These are phyloP conservation scores for Gamsiella multidivaricata DNA, from an alignment of 192 early-diverging fungal species.

Conservation along the genomic window DNA sequence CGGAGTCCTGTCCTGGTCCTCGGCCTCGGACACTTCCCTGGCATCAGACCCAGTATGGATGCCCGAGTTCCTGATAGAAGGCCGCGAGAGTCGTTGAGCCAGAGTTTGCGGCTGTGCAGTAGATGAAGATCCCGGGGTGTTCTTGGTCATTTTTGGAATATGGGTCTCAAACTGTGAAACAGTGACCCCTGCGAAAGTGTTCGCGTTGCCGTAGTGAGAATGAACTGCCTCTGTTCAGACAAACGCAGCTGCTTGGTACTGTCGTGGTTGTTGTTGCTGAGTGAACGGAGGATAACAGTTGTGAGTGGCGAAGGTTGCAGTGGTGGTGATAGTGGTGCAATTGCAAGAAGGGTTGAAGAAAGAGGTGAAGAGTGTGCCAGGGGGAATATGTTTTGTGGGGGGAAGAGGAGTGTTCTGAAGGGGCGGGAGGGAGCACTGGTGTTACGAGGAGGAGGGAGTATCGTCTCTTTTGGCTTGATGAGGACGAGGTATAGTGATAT, in stretches of 20 bases:
- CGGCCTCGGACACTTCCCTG: conserved; percentile 6
- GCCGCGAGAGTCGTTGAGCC: not conserved
- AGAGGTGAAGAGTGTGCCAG: no score
- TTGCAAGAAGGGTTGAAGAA: not conserved
- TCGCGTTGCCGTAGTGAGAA: no score
- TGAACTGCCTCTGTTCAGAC: no score
- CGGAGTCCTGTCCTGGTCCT: conserved; percentile 22
- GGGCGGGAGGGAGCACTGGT: no score
- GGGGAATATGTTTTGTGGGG: no score
- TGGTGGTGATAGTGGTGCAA: not conserved
- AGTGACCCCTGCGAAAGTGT: not conserved
- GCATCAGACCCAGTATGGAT: not conserved
- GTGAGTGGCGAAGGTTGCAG: not conserved
- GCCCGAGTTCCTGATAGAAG: not conserved
- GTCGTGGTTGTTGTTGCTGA: not conserved
- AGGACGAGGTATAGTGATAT: no score
- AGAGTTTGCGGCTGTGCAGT: not conserved
- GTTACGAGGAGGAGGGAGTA: no score
- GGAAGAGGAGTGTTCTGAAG: no score
- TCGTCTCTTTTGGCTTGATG: no score
- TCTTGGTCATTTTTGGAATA: not conserved
- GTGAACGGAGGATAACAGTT: no score
- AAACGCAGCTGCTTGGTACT: no score
- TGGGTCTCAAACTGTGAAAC: no score
- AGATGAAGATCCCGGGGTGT: not conserved